Conservation (phyloP, 2,329 filamentous ascomycete genomes). For the Scytalidium sp. region DNA sequence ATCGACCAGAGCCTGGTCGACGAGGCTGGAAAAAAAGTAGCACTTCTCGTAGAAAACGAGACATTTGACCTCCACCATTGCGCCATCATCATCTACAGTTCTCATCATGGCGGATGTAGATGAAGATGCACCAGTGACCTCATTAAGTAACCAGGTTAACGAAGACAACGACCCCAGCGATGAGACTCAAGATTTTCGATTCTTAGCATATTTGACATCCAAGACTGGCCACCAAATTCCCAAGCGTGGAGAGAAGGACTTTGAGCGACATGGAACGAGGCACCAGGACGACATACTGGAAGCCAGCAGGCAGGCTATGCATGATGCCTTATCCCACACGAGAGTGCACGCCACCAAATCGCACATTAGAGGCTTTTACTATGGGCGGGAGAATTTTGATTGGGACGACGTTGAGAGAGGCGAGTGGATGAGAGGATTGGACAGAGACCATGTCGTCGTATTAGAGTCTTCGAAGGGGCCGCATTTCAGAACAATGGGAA, state of each 20-base stretch:
- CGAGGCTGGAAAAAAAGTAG: conserved; percentile 14
- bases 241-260: conserved; percentile 94
- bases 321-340: conserved; percentile 77
- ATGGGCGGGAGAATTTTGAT: conserved; percentile 47
- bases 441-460: conserved; percentile 53
- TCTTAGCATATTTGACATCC: conserved; percentile 54
- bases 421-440: conserved; percentile 65
- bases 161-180: conserved; percentile 67
- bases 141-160: conserved; percentile 16
- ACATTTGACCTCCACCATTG: not conserved
- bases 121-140: conserved; percentile 28
- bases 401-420: conserved; percentile 54
- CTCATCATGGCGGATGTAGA: conserved; percentile 24
- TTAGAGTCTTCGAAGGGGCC: conserved; percentile 70
- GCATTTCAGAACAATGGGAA: conserved; percentile 75
- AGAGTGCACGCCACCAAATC: conserved; percentile 68
- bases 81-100: conserved; percentile 1
- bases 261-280: conserved; percentile 85
- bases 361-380: conserved; percentile 70
- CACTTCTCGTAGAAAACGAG: not conserved
- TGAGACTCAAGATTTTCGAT: conserved; percentile 82
- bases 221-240: conserved; percentile 61
- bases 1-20: conserved; percentile 6
- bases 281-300: conserved; percentile 77
- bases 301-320: conserved; percentile 82